Evolutionary conservation across 345 rosid species (phyloP).

Genomic region (Eucalyptus lansdowneana): DNA sequence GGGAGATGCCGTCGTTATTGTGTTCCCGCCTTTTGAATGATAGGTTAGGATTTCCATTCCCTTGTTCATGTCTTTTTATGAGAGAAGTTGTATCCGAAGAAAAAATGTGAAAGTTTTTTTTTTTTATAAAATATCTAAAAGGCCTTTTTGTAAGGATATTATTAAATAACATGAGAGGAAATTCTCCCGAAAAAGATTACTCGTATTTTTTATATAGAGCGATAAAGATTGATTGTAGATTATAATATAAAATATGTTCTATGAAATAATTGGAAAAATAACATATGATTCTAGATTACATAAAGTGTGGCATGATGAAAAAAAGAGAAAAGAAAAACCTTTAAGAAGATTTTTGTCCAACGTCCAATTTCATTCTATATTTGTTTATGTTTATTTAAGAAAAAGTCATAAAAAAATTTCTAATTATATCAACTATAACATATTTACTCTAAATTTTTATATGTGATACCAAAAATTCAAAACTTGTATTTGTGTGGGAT

Average conservation of each 20-base stretch:
- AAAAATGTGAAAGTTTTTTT: fast-evolving
- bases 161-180: background rate
- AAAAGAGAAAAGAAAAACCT: too few relatives aligned
- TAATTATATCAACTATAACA: background rate
- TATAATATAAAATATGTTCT: background rate
- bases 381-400: too few relatives aligned
- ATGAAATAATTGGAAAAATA: background rate
- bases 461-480: background rate
- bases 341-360: background rate
- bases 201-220: background rate
- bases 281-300: background rate
- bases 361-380: background rate
- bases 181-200: background rate
- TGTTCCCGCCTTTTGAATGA: background rate
- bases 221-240: background rate
- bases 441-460: too few relatives aligned
- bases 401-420: too few relatives aligned
- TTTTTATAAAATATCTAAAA: background rate
- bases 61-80: background rate
- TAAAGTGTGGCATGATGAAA: background rate
- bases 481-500: too few relatives aligned
- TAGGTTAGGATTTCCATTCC: background rate
- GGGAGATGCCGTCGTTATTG: background rate
- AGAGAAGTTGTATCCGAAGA: background rate
- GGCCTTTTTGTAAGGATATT: background rate